Base-by-base conservation (phyloP, 2,329 filamentous ascomycete species). In the Colletotrichum cordylinicola region DNA sequence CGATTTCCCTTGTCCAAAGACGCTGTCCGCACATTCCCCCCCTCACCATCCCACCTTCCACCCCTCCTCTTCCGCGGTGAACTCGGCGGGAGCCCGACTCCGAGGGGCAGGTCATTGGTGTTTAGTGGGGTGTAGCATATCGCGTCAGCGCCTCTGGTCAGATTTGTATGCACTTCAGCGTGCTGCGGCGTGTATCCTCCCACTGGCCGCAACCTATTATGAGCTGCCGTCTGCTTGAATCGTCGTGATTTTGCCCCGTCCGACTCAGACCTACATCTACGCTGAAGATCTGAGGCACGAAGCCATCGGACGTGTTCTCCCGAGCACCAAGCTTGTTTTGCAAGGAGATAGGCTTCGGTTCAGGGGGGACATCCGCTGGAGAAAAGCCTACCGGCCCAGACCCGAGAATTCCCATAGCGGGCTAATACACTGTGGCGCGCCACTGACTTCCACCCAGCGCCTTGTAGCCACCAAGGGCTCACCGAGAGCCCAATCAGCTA, bases 1-100 rank as follows among this genome's bases (percentile, higher is more conserved):
- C 16, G 52, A 16, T 39, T 61, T 75, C 43, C 29, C 43, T 52
- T 52, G 43, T 52, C 43, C n/a, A 52, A 21, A 52, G 43, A 21
- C 43, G 43, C 43, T 48, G 43, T n/a, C 18, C 43, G 39, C 55
- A 27, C 61, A 48, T 31, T 43, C 27, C 18, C 39, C 39, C 64
- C 52, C 70, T 43, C 68, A 62, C 58, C 62, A 75, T 73, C 73
- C 69, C 56, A 67, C 62, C 65, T 66, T 62, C 31, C 56, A 67
- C 62, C 52, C 72, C 68, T 75, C 68, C 61, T 72, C 68, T n/a
- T 52, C 43, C 48, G 61, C 69, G 35, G 69, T 29, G 60, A 69
- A 70, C 58, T 70, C 71, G 66, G 66, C 43, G 61, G 68, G 29
- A 74, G 52, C 43, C 33, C 72, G 35, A 74, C 67, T 71, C 72